Evolutionary conservation across 2,329 filamentous ascomycete species (phyloP), one percentile per base, ranked within the genome.

Genomic region (Beauveria sp.): DNA sequence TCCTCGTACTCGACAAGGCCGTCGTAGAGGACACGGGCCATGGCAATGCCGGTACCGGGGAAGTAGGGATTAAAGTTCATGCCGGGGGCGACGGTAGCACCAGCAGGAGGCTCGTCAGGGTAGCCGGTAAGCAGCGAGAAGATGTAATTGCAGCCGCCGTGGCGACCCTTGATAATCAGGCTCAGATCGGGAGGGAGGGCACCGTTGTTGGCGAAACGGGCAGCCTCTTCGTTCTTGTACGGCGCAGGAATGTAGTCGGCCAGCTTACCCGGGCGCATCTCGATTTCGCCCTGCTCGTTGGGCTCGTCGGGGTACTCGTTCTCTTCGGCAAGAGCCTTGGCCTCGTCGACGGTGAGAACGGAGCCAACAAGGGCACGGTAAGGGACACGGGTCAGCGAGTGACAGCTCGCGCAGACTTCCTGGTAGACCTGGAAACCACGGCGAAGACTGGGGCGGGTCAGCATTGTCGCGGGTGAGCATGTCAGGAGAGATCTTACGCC

Each of bases 1-100:
- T 99, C 95, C 76, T 99, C 95, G 80, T 98, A 99, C 77, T 99
- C 95, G 66, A 99, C 95, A 63, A 99, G 82, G 66, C 91, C 95
- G 69, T 99, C 95, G 80, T 96, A 99, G 64, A 99, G 87, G 65
- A 98, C 95, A 86, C 95, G 93, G 71, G 89, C 93, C 95, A 99
- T 99, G 72, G 90, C 95, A 76, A 99, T 99, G 75, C 93, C 93
- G 70, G 95, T 98, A 74, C 95, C 95, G 63, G 95, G 95, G 88
- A 99, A 99, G 85, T 97, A 99, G 64, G 95, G 95, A 86, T 99
- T 99, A 87, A 99, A 99, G 88, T 98, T 97, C 79, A 99, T 88
- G 73, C 95, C 95, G 65, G 88, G 86, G 70, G 87, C 88, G 64
- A 99, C 89, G 70, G 84, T 80, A 65, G 90, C 92, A 75, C 95